phyloP scores from a whole-genome alignment of 768 basidiomycete species.

The Xerocomus brunneocitrinus region DNA sequence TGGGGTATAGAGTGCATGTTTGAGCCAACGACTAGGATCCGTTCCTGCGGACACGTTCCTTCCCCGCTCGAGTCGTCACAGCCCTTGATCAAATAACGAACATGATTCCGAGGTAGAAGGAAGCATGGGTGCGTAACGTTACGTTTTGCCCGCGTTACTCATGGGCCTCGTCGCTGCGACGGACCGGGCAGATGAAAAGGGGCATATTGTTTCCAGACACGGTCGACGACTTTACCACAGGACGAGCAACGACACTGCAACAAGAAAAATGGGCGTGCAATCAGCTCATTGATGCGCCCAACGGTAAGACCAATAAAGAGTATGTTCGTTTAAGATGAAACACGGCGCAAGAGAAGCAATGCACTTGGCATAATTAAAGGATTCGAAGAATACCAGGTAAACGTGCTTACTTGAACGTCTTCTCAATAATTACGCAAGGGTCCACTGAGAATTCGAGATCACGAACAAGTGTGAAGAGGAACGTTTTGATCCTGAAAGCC shows the following conservation, averaged over 20 bases:
- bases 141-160: conserved; percentile 10
- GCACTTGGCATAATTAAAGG: conserved; percentile 20
- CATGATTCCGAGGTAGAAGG: conserved; percentile 8
- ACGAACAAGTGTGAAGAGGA: conserved; percentile 53
- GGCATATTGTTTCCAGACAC: conserved; percentile 58
- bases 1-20: background rate
- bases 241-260: conserved; percentile 49
- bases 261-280: conserved; percentile 5
- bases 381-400: conserved; percentile 15
- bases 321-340: conserved; percentile 16
- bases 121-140: conserved; percentile 10
- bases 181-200: conserved; percentile 40
- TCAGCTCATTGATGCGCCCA: conserved; percentile 13
- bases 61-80: conserved; percentile 9
- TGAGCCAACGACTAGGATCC: background rate
- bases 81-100: conserved; percentile 18
- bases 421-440: conserved; percentile 52
- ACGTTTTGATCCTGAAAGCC: conserved; percentile 53
- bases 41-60: conserved; percentile 21
- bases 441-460: conserved; percentile 54
- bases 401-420: conserved; percentile 53
- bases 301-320: conserved; percentile 8
- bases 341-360: conserved; percentile 12
- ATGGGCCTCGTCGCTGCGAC: conserved; percentile 8
- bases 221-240: conserved; percentile 53